Evolutionary conservation across 78 protist genomes (phyloP).

Genomic region (Dictyostelium intermedium): DNA sequence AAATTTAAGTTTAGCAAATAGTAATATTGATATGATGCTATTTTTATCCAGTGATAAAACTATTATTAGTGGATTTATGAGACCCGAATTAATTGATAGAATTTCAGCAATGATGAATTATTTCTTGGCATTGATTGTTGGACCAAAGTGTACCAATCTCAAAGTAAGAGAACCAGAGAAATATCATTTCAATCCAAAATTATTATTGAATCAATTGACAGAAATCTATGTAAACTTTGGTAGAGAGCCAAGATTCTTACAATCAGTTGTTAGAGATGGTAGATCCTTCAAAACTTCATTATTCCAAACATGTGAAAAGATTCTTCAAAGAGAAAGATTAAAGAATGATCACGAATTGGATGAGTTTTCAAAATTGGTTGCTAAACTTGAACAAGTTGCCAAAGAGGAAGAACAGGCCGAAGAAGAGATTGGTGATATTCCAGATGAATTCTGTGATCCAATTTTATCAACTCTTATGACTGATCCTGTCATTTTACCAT

Average conservation of each 20-base stretch:
- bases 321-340: conserved; percentile 37
- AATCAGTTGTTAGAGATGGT: conserved; percentile 63
- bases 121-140: conserved; percentile 48
- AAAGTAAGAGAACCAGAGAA: conserved; percentile 76
- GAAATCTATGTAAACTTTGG: conserved; percentile 66
- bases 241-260: conserved; percentile 13
- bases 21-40: conserved; percentile 52
- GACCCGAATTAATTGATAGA: conserved; percentile 76
- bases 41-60: conserved; percentile 34
- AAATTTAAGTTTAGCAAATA: conserved; percentile 27
- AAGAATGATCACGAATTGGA: conserved; percentile 18
- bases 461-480: conserved; percentile 74
- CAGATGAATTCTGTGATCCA: conserved; percentile 83
- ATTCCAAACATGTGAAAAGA: conserved; percentile 53
- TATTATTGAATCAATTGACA: conserved; percentile 48
- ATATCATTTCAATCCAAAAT: conserved; percentile 61
- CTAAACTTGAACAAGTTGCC: conserved; percentile 7
- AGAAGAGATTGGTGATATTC: conserved; percentile 83
- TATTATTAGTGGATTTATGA: conserved; percentile 36
- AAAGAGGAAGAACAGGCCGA: conserved; percentile 28
- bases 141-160: conserved; percentile 78
- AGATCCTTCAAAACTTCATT: conserved; percentile 45
- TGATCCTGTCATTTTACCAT: conserved; percentile 84
- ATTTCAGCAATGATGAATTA: conserved; percentile 79
- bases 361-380: conserved; percentile 26